Base-by-base conservation (phyloP, 2,329 filamentous ascomycete genomes). In the Onygena corvina region DNA sequence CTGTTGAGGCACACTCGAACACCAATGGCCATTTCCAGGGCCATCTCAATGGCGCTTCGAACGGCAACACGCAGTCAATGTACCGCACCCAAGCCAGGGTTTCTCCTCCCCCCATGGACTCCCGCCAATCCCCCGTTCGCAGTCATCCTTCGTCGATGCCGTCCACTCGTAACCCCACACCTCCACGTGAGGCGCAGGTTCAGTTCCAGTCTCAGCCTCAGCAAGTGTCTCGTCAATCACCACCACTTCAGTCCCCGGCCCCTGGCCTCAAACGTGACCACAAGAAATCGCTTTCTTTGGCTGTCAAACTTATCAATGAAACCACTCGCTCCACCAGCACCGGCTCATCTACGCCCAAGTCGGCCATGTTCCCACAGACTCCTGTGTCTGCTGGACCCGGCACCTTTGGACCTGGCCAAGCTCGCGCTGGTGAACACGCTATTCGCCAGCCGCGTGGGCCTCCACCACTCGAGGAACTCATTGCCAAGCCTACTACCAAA, bases 371-470 rank as follows among this genome's bases (percentile, higher is more conserved):
- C 64, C 87, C 90, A 4, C 73, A 80, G 31, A 90, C 87, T 4
- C 88, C 87, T 1, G 70, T 83, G 66, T 88, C 82, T 31, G 44
- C 44, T 5, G 36, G 36, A 25, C 36, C 36, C 4, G 88, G 88
- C 54, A 84, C 82, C 4, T 96, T 96, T 61, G 92, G 88, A 42
- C 92, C 92, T 50, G 92, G 92, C 48, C 89, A 95, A 65, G 86
- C 76, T 52, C 87, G 92, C 63, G 88, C 88, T 61, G 92, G 92
- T 57, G 92, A 96, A 69, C 92, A 98, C 64, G 92, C 92, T 6
- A 71, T 86, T 47, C 88, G 92, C 52, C 92, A 98, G 68, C 92
- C 92, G 47, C 86, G 88, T 55, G 89, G 89, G 3, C 92, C 92
- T 20, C 92, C 92, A 11, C 81, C 86, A 11, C 76, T 96, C 46